Evolutionary conservation across 176 grass and related monocot species (phyloP).

Genomic region (Musa acuminata): DNA sequence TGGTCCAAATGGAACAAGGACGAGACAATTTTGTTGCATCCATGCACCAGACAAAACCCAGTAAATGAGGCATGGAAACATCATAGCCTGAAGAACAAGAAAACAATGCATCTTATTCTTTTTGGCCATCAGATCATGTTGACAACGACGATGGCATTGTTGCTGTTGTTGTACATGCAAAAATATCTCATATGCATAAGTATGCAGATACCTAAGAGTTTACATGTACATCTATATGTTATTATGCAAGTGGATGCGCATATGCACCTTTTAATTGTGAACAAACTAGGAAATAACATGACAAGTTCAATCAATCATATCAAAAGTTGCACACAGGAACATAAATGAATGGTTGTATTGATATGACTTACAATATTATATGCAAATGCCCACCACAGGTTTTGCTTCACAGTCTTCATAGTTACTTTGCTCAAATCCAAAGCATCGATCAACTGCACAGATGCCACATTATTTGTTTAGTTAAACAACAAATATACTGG

Average conservation of each 20-base stretch:
- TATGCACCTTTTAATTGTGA: not conserved
- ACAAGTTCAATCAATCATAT: not conserved
- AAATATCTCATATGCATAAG: too few relatives aligned
- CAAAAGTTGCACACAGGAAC: not conserved
- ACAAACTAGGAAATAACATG: slow-evolving; percentile 9
- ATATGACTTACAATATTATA: slow-evolving; percentile 82
- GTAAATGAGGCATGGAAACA: not conserved
- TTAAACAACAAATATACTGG: not conserved
- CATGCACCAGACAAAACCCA: too few relatives aligned
- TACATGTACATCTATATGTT: not conserved
- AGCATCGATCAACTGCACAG: slow-evolving; percentile 65
- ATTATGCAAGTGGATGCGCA: not conserved
- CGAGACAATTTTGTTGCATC: too few relatives aligned
- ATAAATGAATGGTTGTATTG: not conserved
- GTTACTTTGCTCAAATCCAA: slow-evolving; percentile 96
- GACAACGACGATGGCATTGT: too few relatives aligned
- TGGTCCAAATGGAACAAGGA: too few relatives aligned
- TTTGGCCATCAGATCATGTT: not conserved
- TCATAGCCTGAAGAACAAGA: not conserved
- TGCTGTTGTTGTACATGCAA: too few relatives aligned
- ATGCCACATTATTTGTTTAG: not conserved
- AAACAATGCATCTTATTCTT: not conserved
- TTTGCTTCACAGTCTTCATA: slow-evolving; percentile 94
- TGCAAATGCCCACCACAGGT: slow-evolving; percentile 96
- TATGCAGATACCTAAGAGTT: too few relatives aligned